Conservation (phyloP, 352 stramenopile genomes). For the Pythium myriotylum region DNA sequence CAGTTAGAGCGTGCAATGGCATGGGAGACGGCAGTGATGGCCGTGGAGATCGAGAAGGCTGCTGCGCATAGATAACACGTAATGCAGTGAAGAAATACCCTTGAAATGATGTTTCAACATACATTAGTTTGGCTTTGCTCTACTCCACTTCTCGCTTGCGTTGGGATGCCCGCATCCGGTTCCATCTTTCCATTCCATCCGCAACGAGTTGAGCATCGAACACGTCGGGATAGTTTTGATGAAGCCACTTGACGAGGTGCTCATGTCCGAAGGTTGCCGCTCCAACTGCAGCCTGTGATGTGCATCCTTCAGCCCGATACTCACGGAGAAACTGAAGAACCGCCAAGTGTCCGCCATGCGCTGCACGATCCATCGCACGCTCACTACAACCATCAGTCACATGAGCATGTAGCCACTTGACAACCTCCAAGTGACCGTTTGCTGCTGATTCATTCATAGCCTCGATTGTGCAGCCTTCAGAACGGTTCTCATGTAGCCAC, state of each 20-base stretch:
- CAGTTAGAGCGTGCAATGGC: slow-evolving; percentile 40
- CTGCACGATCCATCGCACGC: slow-evolving; percentile 10
- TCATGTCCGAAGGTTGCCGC: slow-evolving; percentile 10
- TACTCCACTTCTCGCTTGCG: not conserved
- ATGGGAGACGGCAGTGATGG: slow-evolving; percentile 25
- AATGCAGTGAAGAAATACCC: too few species aligned
- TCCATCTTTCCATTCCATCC: not conserved
- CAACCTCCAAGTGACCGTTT: slow-evolving; percentile 9
- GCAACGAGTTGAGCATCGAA: slow-evolving; percentile 5
- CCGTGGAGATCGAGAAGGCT: slow-evolving; percentile 20
- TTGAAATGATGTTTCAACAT: too few species aligned
- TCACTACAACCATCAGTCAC: slow-evolving; percentile 10
- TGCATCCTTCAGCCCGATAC: slow-evolving; percentile 14
- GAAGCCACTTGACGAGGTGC: slow-evolving; percentile 9
- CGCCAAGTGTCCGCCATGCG: slow-evolving; percentile 4
- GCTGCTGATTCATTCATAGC: slow-evolving; percentile 15
- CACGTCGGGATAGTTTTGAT: slow-evolving; percentile 5
- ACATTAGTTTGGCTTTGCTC: too few species aligned
- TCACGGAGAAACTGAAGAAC: slow-evolving; percentile 17
- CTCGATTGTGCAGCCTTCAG: slow-evolving; percentile 16
- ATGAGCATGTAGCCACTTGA: slow-evolving; percentile 14
- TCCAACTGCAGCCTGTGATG: slow-evolving; percentile 1
- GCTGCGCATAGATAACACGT: not conserved
- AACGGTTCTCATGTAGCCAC: slow-evolving; percentile 18
- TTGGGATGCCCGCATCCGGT: not conserved